Evolutionary conservation across 176 grass and related monocot species (phyloP).

Genomic region (Thinopyrum elongatum): DNA sequence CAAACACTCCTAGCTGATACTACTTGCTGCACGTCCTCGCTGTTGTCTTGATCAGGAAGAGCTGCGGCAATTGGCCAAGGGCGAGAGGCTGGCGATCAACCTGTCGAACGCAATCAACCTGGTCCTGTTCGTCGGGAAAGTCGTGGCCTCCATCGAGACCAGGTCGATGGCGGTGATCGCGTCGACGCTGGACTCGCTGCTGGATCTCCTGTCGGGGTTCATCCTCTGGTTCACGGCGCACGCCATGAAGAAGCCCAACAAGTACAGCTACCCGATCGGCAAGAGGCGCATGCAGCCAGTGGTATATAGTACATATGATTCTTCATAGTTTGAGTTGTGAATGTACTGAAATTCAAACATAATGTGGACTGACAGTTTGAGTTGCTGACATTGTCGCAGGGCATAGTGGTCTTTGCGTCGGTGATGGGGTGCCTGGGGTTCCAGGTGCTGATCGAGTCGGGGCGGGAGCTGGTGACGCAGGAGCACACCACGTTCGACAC

Average conservation of each 20-base stretch:
- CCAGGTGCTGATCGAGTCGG: slow-evolving; percentile 85
- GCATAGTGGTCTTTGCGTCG: slow-evolving; percentile 91
- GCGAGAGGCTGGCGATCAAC: slow-evolving; percentile 67
- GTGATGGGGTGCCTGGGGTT: slow-evolving; percentile 89
- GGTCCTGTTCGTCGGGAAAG: slow-evolving; percentile 82
- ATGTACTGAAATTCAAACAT: no score
- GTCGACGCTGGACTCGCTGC: slow-evolving; percentile 81
- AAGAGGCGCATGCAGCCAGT: slow-evolving; percentile 98
- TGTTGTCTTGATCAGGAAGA: slow-evolving; percentile 52
- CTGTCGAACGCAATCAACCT: slow-evolving; percentile 73
- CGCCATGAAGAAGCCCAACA: slow-evolving; percentile 86
- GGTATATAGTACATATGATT: slow-evolving; percentile 17
- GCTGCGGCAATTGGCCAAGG: slow-evolving; percentile 54
- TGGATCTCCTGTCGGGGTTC: slow-evolving; percentile 87
- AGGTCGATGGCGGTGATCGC: slow-evolving; percentile 87
- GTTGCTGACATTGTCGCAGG: slow-evolving; percentile 22
- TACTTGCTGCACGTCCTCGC: not conserved
- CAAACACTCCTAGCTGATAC: not conserved
- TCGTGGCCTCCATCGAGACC: slow-evolving; percentile 57
- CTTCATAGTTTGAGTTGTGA: not conserved
- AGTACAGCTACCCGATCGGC: slow-evolving; percentile 89
- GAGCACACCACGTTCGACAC: slow-evolving; percentile 47
- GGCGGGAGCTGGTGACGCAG: slow-evolving; percentile 60
- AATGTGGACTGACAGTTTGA: no score
- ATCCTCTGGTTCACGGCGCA: slow-evolving; percentile 89